Percentiles rank a stretch among this genome's conserved stretches.
Evolutionary conservation across 2,329 filamentous ascomycete species (phyloP).

Genomic region (Anthostomella pinea): DNA sequence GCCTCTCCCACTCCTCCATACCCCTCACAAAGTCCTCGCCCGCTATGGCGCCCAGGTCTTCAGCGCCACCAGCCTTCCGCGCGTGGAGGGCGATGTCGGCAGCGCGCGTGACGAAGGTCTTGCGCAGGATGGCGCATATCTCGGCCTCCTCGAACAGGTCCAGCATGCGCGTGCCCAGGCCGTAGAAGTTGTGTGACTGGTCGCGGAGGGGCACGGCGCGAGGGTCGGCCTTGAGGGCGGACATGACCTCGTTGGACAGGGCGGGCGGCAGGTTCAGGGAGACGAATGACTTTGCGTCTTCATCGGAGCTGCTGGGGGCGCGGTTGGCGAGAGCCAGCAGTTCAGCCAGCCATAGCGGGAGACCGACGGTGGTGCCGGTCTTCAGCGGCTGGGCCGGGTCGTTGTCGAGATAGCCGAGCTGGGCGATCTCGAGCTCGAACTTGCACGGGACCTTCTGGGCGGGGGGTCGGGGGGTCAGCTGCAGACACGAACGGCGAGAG

Average conservation of each 20-base stretch:
- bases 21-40: slow-evolving; percentile 81
- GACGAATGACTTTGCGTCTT: slow-evolving; percentile 57
- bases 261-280: slow-evolving; percentile 79
- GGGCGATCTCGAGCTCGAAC: slow-evolving; percentile 85
- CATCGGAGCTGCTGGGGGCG: slow-evolving; percentile 32
- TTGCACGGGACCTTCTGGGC: slow-evolving; percentile 91
- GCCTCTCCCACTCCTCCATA: slow-evolving; percentile 85
- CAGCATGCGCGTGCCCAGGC: slow-evolving; percentile 77
- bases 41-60: slow-evolving; percentile 50
- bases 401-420: slow-evolving; percentile 85
- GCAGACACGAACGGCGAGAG: not conserved
- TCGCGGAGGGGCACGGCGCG: slow-evolving; percentile 80
- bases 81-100: slow-evolving; percentile 85
- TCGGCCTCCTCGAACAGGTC: slow-evolving; percentile 82
- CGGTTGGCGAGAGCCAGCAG: slow-evolving; percentile 75
- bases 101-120: slow-evolving; percentile 79
- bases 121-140: slow-evolving; percentile 70
- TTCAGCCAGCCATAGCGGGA: slow-evolving; percentile 92
- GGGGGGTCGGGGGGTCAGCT: slow-evolving; percentile 12
- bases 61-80: slow-evolving; percentile 73
- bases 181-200: slow-evolving; percentile 84
- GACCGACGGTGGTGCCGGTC: slow-evolving; percentile 71
- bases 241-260: slow-evolving; percentile 75
- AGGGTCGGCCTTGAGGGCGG: slow-evolving; percentile 87
- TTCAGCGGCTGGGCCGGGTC: slow-evolving; percentile 71